Evolutionary conservation across 257 asterid genomes (phyloP).

Genomic region (Nicotiana undulata): DNA sequence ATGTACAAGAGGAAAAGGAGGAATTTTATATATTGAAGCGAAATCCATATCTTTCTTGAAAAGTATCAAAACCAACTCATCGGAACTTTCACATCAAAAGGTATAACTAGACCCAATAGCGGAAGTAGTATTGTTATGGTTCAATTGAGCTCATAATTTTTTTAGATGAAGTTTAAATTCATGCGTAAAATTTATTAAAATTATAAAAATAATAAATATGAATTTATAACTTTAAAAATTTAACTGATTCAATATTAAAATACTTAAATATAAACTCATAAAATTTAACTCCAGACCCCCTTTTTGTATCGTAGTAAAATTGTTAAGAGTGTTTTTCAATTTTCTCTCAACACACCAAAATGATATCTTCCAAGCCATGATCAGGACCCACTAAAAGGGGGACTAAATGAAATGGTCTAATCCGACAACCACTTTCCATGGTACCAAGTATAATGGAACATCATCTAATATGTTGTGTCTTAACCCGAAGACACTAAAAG

Average conservation of each 20-base stretch:
- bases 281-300: too few relatives aligned
- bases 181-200: too few relatives aligned
- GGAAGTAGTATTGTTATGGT: too few relatives aligned
- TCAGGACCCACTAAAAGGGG: not conserved
- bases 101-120: not conserved
- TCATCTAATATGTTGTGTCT: conserved; percentile 1
- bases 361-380: not conserved
- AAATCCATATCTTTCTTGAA: not conserved
- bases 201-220: too few relatives aligned
- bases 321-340: not conserved
- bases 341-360: not conserved
- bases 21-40: not conserved
- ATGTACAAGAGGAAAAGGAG: not conserved
- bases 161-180: too few relatives aligned
- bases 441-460: not conserved
- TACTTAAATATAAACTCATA: too few relatives aligned
- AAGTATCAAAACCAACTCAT: not conserved
- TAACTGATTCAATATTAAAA: too few relatives aligned
- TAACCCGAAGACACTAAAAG: conserved; percentile 33
- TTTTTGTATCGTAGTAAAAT: too few relatives aligned
- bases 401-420: not conserved
- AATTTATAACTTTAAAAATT: too few relatives aligned
- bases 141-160: too few relatives aligned
- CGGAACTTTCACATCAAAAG: not conserved
- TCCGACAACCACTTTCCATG: not conserved